phyloP scores from a whole-genome alignment of 495 filamentous ascomycete genomes.

The Elaphomyces granulatus region DNA sequence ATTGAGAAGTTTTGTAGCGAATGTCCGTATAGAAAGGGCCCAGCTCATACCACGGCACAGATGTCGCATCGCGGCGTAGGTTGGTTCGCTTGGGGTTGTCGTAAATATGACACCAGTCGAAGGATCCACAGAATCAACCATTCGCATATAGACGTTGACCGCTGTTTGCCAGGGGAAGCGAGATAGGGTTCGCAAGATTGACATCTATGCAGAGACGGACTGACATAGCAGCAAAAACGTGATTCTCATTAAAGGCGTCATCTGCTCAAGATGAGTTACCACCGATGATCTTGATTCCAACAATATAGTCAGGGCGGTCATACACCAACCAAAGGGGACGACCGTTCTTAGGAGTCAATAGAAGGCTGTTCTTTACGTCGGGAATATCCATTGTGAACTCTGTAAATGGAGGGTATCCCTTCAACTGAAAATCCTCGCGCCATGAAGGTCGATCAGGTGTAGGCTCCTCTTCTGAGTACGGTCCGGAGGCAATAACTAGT shows the following conservation, averaged over 20 bases:
- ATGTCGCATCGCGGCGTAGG: background rate
- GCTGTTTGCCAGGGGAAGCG: background rate
- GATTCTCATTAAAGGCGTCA: background rate
- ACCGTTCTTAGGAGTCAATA: background rate
- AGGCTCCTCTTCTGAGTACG: background rate
- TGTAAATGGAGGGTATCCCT: background rate
- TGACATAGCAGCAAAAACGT: background rate
- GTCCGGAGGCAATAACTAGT: background rate
- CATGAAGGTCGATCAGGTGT: background rate
- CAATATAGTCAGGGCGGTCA: background rate
- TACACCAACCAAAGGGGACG: background rate
- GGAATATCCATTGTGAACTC: background rate
- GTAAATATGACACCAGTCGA: constrained; percentile 1
- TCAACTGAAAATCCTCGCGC: background rate
- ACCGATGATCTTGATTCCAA: background rate
- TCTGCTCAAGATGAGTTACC: background rate
- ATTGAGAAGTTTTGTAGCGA: background rate
- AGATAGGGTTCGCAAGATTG: background rate
- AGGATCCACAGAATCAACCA: background rate
- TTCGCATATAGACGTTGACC: background rate
- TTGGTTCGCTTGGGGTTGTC: background rate
- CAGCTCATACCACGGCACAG: background rate
- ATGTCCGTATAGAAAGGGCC: background rate
- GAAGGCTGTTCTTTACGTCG: background rate
- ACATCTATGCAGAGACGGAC: background rate